Conservation (phyloP, 1,284 basidiomycete genomes). For the Cutaneotrichosporon dermatis region DNA sequence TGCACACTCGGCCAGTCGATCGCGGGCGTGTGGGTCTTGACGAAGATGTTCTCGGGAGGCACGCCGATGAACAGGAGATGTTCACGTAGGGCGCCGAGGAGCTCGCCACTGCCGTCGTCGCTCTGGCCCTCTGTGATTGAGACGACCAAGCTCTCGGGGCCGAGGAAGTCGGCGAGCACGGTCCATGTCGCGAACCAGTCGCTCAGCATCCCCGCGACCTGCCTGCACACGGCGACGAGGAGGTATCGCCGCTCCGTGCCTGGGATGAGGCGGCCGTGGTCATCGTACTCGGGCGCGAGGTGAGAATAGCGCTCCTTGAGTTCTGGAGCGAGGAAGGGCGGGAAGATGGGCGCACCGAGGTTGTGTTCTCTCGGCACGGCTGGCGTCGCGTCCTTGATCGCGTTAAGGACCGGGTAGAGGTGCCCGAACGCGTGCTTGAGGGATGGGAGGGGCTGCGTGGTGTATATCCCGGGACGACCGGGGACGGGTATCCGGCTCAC, state of each 20-base stretch:
- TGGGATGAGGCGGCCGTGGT: slow-evolving; percentile 24
- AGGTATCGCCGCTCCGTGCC: slow-evolving; percentile 33
- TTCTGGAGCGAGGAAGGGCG: slow-evolving; percentile 33
- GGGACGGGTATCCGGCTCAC: slow-evolving; percentile 19
- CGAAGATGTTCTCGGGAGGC: slow-evolving; percentile 41
- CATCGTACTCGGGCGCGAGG: slow-evolving; percentile 31
- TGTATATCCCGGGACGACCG: slow-evolving; percentile 26
- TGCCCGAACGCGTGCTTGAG: slow-evolving; percentile 36
- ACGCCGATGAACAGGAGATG: slow-evolving; percentile 44
- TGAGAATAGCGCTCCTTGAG: slow-evolving; percentile 36
- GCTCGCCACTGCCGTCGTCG: slow-evolving; percentile 30
- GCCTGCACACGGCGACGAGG: slow-evolving; percentile 38
- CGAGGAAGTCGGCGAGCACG: slow-evolving; percentile 41
- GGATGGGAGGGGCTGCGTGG: slow-evolving; percentile 25
- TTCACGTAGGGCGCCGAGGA: slow-evolving; percentile 36
- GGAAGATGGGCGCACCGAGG: slow-evolving; percentile 35
- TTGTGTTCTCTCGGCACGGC: slow-evolving; percentile 38
- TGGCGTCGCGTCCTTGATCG: slow-evolving; percentile 29
- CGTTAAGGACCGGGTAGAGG: slow-evolving; percentile 30
- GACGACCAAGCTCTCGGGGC: slow-evolving; percentile 39
- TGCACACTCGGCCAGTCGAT: slow-evolving; percentile 41
- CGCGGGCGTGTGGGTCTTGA: slow-evolving; percentile 32
- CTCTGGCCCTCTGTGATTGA: slow-evolving; percentile 41
- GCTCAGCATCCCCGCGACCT: slow-evolving; percentile 45
- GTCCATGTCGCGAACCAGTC: slow-evolving; percentile 48